Conservation (phyloP, 768 basidiomycete species). For the Obba rivulosa region DNA sequence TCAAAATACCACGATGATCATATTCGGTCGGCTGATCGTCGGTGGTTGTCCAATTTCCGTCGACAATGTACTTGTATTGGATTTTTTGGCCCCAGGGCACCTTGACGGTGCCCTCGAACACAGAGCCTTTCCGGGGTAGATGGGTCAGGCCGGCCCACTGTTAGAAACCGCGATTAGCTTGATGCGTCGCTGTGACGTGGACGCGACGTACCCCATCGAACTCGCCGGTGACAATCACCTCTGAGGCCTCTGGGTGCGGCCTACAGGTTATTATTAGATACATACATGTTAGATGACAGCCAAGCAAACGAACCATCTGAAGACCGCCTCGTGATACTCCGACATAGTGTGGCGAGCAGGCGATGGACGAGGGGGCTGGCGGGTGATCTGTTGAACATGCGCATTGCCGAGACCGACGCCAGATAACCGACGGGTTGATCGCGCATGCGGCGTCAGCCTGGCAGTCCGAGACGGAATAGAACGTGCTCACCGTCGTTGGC, state of each 20-base stretch:
- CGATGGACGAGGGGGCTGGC: neutral
- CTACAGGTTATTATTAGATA: conserved; percentile 28
- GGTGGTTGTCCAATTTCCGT: conserved; percentile 57
- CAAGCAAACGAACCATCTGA: conserved; percentile 12
- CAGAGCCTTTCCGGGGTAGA: conserved; percentile 42
- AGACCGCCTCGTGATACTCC: conserved; percentile 18
- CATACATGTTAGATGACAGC: neutral
- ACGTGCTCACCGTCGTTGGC: conserved; percentile 8
- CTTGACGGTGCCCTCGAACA: conserved; percentile 45
- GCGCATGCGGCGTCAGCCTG: neutral
- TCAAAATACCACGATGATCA: conserved; percentile 60
- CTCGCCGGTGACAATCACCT: conserved; percentile 68
- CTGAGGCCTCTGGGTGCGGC: conserved; percentile 50
- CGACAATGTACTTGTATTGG: conserved; percentile 77
- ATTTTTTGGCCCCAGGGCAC: conserved; percentile 63
- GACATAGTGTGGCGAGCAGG: conserved; percentile 16
- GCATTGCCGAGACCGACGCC: neutral
- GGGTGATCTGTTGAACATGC: too few species aligned
- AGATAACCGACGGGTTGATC: conserved; percentile 3
- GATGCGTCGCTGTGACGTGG: neutral
- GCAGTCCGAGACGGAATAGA: neutral
- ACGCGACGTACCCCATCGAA: conserved; percentile 60
- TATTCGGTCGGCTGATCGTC: conserved; percentile 53
- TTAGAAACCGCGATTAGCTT: neutral
- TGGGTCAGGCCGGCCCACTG: conserved; percentile 60